These are phyloP conservation scores for Fusarium sp. DNA, from an alignment of 2,329 filamentous ascomycete genomes.

Conservation along the genomic window DNA sequence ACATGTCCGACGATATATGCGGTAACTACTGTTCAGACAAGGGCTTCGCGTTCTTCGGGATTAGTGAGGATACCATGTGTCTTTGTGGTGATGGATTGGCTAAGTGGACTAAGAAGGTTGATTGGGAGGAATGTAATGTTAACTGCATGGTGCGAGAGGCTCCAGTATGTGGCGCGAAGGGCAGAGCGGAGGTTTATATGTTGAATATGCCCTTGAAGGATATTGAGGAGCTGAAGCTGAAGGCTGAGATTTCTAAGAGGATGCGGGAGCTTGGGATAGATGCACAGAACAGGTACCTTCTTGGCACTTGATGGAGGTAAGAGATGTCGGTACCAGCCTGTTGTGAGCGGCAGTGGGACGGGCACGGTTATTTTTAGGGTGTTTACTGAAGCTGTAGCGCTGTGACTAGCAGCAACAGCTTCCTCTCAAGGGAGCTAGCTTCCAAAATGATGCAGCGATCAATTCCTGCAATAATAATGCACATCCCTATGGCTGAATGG, in stretches of 20 bases:
- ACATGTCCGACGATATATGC: not conserved
- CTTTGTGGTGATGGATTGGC: not conserved
- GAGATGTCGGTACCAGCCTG: too few relatives aligned
- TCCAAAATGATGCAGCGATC: rapidly evolving
- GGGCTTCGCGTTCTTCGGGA: not conserved
- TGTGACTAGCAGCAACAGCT: not conserved
- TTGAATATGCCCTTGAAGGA: not conserved
- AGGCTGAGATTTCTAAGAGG: not conserved
- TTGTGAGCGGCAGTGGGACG: too few relatives aligned
- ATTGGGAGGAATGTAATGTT: not conserved
- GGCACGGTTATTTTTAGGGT: not conserved
- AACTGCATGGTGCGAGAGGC: not conserved
- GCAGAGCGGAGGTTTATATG: not conserved
- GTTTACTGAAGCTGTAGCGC: not conserved
- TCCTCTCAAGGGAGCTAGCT: rapidly evolving
- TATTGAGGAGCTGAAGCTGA: not conserved
- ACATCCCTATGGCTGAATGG: too few relatives aligned
- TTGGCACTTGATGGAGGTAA: not conserved
- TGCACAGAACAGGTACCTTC: not conserved
- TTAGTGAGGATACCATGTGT: not conserved
- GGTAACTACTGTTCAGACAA: not conserved
- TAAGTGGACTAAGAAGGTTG: not conserved
- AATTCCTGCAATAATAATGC: rapidly evolving
- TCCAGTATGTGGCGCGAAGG: not conserved
- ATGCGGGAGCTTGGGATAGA: not conserved